Percentiles rank a stretch among this genome's conserved stretches.
Evolutionary conservation across 768 basidiomycete genomes (phyloP).

Genomic region (Xerocomus brunneocitrinus): DNA sequence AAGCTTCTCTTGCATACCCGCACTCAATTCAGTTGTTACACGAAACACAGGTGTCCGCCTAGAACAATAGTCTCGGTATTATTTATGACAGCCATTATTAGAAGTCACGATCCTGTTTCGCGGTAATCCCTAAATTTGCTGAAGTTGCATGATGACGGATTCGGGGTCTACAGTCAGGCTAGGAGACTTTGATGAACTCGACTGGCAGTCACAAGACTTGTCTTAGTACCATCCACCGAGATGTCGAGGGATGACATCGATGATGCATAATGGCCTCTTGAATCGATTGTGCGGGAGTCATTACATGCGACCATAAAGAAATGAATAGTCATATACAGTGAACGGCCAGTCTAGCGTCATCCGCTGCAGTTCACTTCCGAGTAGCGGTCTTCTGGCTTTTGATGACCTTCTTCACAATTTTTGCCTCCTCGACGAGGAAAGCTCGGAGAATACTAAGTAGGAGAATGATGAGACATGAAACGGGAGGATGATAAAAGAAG

Average conservation of each 20-base stretch:
- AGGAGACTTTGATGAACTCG: neutral
- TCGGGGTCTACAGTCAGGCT: neutral
- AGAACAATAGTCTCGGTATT: conserved; percentile 8
- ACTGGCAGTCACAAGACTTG: neutral
- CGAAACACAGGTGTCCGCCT: conserved; percentile 15
- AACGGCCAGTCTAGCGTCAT: neutral
- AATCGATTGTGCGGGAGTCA: conserved; percentile 6
- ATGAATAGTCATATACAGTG: conserved; percentile 10
- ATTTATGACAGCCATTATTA: conserved; percentile 20
- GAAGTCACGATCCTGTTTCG: conserved; percentile 1
- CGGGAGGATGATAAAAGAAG: conserved; percentile 12
- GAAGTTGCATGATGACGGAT: neutral
- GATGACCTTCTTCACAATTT: conserved; percentile 99
- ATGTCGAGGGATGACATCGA: neutral
- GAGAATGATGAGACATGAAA: neutral
- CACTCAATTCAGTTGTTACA: conserved; percentile 4
- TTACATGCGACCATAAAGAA: conserved; percentile 12
- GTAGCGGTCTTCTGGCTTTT: conserved; percentile 59
- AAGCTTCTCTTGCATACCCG: conserved; percentile 11
- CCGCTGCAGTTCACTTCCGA: conserved; percentile 21
- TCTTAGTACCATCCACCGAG: neutral
- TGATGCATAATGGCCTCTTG: conserved; percentile 1
- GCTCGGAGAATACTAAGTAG: conserved; percentile 83
- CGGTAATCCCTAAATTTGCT: neutral
- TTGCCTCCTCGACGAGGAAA: conserved; percentile 99